These are phyloP conservation scores for Camelina hispida DNA, from an alignment of 345 rosid genomes.

Conservation along the genomic window DNA sequence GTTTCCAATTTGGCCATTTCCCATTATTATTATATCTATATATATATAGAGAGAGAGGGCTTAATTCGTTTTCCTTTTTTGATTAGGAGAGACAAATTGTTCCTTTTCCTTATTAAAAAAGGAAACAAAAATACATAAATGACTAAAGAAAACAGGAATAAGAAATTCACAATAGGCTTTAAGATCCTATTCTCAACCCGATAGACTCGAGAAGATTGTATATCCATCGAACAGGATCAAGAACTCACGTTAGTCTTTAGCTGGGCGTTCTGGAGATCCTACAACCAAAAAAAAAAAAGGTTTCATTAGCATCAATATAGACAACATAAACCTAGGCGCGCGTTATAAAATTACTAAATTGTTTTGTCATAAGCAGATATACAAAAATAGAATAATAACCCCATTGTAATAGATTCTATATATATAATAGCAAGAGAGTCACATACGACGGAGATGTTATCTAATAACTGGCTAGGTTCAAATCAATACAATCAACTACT, in stretches of 20 bases:
- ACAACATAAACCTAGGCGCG: neutral
- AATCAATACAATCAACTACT: neutral
- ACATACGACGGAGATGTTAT: neutral
- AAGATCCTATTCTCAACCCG: too few relatives aligned
- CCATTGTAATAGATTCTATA: neutral
- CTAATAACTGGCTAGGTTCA: neutral
- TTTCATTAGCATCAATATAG: neutral
- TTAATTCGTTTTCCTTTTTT: neutral
- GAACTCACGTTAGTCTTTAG: slow-evolving; percentile 15
- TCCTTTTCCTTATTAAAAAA: slow-evolving; percentile 1
- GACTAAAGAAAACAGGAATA: neutral
- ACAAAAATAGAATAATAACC: neutral
- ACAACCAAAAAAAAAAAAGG: neutral
- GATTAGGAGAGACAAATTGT: neutral
- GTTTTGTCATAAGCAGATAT: slow-evolving; percentile 5
- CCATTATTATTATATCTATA: too few relatives aligned
- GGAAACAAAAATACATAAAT: neutral
- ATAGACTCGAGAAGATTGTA: slow-evolving; percentile 5
- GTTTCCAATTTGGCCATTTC: neutral
- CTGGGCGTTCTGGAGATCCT: slow-evolving; percentile 45
- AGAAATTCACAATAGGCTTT: too few relatives aligned
- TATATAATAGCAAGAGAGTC: neutral
- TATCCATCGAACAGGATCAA: slow-evolving; percentile 22
- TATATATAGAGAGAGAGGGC: neutral
- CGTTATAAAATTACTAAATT: too few relatives aligned